Evolutionary conservation across 331 rosid genomes (phyloP), one percentile per base, ranked within the genome.

Genomic region (Malus hybrid): DNA sequence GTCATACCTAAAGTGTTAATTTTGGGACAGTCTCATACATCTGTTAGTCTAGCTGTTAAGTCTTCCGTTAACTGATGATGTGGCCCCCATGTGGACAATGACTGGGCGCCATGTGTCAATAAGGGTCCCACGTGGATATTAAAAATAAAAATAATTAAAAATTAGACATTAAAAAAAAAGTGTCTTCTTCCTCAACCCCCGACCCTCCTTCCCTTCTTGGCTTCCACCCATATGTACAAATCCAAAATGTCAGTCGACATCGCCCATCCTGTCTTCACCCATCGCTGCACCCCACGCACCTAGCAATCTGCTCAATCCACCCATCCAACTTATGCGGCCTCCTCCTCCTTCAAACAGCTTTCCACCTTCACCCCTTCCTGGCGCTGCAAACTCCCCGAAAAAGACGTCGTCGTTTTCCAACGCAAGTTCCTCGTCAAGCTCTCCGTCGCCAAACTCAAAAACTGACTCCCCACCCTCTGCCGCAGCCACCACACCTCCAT

Each of bases 401-500:
- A 83, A 20, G 88, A 90, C 65, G 97, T 81, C 76, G 84, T 91
- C 61, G 81, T 91, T 2, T 91, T 91, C 88, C 97, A 93, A 46
- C 87, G 97, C 31, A 91, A 90, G 74, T 86, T 88, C 72, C 95
- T 81, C 3, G 82, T 89, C 19, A 81, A 76, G 19, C 85, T 85
- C 50, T 69, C 81, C 31, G 46, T 63, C 10, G 3, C 76, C 0
- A 86, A 88, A 13, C 88, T 93, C 54, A 80, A 33, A 4, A 76
- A 80, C 7, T 86, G 88, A 4, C 93, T 93, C 78, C 77, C 93
- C 56, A 69, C 86, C n/a, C 83, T 93, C 39, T 88, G 91, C 76
- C 96, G 96, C 8, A 87, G 95, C 81, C 98, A 93, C 87, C 96
- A 91, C 74, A 70, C 73, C 56, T 85, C 89, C 89, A 69, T 93